Evolutionary conservation across 257 asterid species (phyloP).

Genomic region (Scutellaria baicalensis): DNA sequence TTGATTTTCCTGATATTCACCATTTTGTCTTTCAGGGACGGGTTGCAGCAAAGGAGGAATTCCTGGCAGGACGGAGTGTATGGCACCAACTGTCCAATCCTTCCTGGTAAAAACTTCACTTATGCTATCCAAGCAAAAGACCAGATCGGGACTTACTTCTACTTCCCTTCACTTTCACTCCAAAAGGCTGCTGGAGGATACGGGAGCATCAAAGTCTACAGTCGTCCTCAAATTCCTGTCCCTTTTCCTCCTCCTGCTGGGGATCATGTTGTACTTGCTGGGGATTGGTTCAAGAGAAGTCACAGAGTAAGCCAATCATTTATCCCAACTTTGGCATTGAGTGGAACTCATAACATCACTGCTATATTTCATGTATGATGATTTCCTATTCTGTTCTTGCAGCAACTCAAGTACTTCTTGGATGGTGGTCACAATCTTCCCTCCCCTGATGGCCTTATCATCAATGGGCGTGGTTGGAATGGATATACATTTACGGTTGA

Average conservation of each 20-base stretch:
- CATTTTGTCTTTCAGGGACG: conserved; percentile 51
- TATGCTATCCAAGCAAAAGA: conserved; percentile 86
- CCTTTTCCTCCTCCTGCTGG: conserved; percentile 79
- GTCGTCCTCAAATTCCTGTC: conserved; percentile 87
- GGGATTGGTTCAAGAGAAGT: conserved; percentile 85
- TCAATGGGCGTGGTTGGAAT: conserved; percentile 92
- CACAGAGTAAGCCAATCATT: conserved; percentile 53
- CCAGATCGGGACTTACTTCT: conserved; percentile 86
- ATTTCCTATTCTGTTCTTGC: conserved; percentile 19
- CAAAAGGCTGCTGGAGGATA: conserved; percentile 94
- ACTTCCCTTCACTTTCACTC: conserved; percentile 74
- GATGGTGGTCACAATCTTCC: conserved; percentile 83
- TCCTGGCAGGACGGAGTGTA: conserved; percentile 89
- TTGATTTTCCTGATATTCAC: background rate
- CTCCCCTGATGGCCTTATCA: conserved; percentile 84
- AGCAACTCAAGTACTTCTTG: conserved; percentile 71
- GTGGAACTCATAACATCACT: background rate
- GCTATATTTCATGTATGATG: background rate
- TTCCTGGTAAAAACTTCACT: conserved; percentile 74
- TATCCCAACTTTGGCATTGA: background rate
- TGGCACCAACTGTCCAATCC: conserved; percentile 91
- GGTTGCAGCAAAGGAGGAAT: conserved; percentile 88
- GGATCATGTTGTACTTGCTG: conserved; percentile 71
- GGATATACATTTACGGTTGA: conserved; percentile 81
- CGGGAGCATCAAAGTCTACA: conserved; percentile 73